Evolutionary conservation across 306 rosid species (phyloP).

Genomic region (Quillaja saponaria): DNA sequence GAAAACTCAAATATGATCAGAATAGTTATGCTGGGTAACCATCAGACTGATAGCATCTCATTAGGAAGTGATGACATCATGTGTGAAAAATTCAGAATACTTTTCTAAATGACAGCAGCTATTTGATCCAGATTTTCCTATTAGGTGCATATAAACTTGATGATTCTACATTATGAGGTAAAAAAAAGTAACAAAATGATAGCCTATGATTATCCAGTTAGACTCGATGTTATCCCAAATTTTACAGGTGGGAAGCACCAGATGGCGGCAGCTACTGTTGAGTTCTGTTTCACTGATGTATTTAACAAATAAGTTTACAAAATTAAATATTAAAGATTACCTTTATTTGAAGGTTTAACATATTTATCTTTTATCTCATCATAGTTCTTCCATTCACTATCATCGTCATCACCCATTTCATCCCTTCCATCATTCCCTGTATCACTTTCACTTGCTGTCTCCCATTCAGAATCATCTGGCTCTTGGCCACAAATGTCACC

Average conservation of each 20-base stretch:
- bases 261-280: slow-evolving; percentile 1
- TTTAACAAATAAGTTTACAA: not conserved
- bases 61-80: not conserved
- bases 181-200: not conserved
- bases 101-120: not conserved
- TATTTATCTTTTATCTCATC: slow-evolving; percentile 71
- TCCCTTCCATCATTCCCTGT: slow-evolving; percentile 87
- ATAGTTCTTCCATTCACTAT: slow-evolving; percentile 76
- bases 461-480: slow-evolving; percentile 98
- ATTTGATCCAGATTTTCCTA: not conserved
- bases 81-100: not conserved
- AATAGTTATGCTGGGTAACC: not conserved
- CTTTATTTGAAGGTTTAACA: slow-evolving; percentile 72
- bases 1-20: not conserved
- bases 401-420: slow-evolving; percentile 73
- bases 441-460: slow-evolving; percentile 99
- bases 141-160: not conserved
- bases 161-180: not conserved
- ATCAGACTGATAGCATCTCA: not conserved
- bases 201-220: not conserved
- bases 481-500: slow-evolving; percentile 83
- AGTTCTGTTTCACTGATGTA: not conserved
- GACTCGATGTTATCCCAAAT: slow-evolving; percentile 15
- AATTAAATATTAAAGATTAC: slow-evolving; percentile 38
- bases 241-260: not conserved